Percentiles rank a stretch among this genome's conserved stretches.
Evolutionary conservation across 2,329 filamentous ascomycete species (phyloP).

Genomic region (Pyrenochaeta sp.): DNA sequence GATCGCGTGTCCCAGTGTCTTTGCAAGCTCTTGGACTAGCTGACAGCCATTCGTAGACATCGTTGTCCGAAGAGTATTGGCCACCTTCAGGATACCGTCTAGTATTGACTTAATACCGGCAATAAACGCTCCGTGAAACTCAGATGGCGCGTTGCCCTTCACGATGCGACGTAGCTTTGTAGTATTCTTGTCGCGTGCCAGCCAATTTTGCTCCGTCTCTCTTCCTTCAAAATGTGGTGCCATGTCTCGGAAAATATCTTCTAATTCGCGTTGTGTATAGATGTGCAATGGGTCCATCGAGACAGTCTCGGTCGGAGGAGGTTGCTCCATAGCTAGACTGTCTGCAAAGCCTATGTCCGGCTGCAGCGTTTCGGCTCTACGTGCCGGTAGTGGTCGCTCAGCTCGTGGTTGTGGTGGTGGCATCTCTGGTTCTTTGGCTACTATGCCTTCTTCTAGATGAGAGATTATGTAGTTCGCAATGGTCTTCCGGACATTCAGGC

Average conservation of each 20-base stretch:
- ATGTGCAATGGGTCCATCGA: conserved; percentile 82
- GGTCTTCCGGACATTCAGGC: conserved; percentile 83
- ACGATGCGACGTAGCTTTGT: conserved; percentile 79
- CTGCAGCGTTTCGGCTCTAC: conserved; percentile 48
- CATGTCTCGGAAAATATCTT: conserved; percentile 87
- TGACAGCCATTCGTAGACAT: conserved; percentile 86
- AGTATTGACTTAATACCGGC: conserved; percentile 75
- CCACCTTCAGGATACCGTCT: conserved; percentile 87
- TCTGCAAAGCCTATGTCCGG: conserved; percentile 56
- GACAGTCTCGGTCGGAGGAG: conserved; percentile 71
- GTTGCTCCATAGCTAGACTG: conserved; percentile 60
- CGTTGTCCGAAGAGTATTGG: conserved; percentile 86
- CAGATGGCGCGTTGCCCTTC: conserved; percentile 81
- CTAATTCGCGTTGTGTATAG: conserved; percentile 85
- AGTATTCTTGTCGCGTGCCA: conserved; percentile 82
- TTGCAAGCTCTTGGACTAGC: conserved; percentile 84
- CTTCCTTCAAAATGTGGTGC: conserved; percentile 81
- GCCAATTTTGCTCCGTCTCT: conserved; percentile 92
- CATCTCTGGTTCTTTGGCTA: conserved; percentile 32
- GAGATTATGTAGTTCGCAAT: conserved; percentile 84
- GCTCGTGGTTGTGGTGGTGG: conserved; percentile 30
- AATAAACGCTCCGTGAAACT: conserved; percentile 77
- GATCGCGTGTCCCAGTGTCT: conserved; percentile 76
- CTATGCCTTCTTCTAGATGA: conserved; percentile 75
- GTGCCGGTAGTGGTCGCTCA: conserved; percentile 37